Evolutionary conservation across 148 eudicot species (phyloP).

Genomic region (Cornus kousa): DNA sequence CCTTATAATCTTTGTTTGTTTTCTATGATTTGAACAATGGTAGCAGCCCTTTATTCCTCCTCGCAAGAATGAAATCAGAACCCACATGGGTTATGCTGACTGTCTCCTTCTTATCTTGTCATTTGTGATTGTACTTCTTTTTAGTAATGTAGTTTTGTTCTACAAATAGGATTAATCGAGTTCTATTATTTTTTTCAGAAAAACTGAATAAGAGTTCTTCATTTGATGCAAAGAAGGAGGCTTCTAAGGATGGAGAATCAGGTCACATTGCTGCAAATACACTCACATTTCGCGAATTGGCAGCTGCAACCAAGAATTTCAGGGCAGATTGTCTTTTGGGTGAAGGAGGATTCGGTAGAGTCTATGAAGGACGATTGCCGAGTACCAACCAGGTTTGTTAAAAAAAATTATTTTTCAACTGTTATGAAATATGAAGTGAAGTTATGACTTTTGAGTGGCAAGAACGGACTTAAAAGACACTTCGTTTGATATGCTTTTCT

Average conservation of each 20-base stretch:
- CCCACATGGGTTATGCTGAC: neutral
- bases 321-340: too few species aligned
- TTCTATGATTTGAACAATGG: neutral
- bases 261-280: constrained; percentile 55
- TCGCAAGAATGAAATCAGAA: neutral
- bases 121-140: neutral
- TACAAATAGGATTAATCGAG: neutral
- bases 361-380: too few species aligned
- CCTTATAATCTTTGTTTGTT: neutral
- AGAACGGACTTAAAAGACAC: neutral
- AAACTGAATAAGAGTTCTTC: constrained; percentile 38
- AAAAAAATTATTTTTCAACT: neutral
- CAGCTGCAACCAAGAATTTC: too few species aligned
- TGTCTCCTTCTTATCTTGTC: neutral
- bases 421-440: neutral
- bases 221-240: constrained; percentile 39
- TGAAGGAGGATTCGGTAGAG: too few species aligned
- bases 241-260: constrained; percentile 44
- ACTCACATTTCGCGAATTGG: constrained; percentile 34
- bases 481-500: neutral
- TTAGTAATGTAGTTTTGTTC: neutral
- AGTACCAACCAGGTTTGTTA: too few species aligned
- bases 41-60: neutral
- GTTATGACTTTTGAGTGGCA: neutral
- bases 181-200: constrained; percentile 24